Conservation (phyloP, 495 filamentous ascomycete genomes). For the Hypoxylon subgilvum region DNA sequence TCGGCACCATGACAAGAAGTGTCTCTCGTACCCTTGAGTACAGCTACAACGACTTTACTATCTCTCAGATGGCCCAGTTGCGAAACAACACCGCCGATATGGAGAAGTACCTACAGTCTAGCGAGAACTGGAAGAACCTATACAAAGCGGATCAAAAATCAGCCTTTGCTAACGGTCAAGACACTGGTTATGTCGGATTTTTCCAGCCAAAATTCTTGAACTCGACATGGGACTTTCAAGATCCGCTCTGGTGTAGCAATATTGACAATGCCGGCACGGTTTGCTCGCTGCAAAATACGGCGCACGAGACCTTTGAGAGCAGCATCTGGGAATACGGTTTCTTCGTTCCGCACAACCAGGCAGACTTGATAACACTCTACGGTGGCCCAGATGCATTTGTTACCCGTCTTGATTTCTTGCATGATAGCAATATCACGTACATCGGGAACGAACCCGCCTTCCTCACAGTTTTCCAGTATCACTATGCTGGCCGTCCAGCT, state of each 20-base stretch:
- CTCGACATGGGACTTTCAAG: conserved; percentile 70
- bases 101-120: conserved; percentile 66
- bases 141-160: conserved; percentile 69
- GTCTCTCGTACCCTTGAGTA: conserved; percentile 78
- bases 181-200: conserved; percentile 71
- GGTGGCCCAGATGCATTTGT: conserved; percentile 68
- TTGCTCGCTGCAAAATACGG: conserved; percentile 68
- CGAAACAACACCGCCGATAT: conserved; percentile 61
- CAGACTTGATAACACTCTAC: conserved; percentile 62
- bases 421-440: conserved; percentile 68
- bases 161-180: conserved; percentile 59
- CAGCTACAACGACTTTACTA: conserved; percentile 78
- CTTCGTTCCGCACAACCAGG: conserved; percentile 76
- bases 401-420: conserved; percentile 67
- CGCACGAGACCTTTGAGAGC: conserved; percentile 72
- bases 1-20: conserved; percentile 72
- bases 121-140: conserved; percentile 71
- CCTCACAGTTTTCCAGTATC: conserved; percentile 72
- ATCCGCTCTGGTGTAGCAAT: conserved; percentile 70
- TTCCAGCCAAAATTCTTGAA: conserved; percentile 72
- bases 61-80: conserved; percentile 65
- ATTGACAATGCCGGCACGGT: conserved; percentile 53
- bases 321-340: conserved; percentile 76
- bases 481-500: conserved; percentile 71
- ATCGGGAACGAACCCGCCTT: conserved; percentile 78